phyloP scores from a whole-genome alignment of 2,329 filamentous ascomycete species.

The Penicillium vulpinum region DNA sequence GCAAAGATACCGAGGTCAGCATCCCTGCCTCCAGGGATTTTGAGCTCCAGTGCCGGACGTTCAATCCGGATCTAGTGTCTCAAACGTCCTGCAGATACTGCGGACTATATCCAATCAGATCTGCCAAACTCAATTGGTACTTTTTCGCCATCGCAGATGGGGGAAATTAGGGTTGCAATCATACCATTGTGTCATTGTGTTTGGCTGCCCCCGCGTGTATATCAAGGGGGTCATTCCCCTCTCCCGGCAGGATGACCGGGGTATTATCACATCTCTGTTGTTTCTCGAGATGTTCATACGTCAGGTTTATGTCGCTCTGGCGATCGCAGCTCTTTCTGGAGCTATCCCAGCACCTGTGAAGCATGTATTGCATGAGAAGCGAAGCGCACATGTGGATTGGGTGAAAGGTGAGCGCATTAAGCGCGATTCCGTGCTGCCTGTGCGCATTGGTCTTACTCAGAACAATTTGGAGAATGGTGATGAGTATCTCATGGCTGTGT shows the following conservation, averaged over 20 bases:
- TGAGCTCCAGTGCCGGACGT: slow-evolving; percentile 9
- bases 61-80: slow-evolving; percentile 11
- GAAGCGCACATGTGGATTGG: slow-evolving; percentile 39
- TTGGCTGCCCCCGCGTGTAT: slow-evolving; percentile 12
- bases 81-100: slow-evolving; percentile 12
- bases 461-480: slow-evolving; percentile 48
- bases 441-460: slow-evolving; percentile 51
- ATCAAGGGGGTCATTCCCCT: slow-evolving; percentile 11
- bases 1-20: slow-evolving; percentile 1
- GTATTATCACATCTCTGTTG: not conserved
- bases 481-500: slow-evolving; percentile 47
- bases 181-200: too few species aligned
- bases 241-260: not conserved
- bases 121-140: not conserved
- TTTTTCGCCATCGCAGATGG: slow-evolving; percentile 1
- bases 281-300: slow-evolving; percentile 17
- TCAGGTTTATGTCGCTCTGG: slow-evolving; percentile 19
- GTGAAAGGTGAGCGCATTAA: slow-evolving; percentile 40
- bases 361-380: slow-evolving; percentile 49
- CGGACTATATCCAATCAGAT: slow-evolving; percentile 15
- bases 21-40: slow-evolving; percentile 3
- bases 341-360: slow-evolving; percentile 30
- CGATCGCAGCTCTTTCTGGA: slow-evolving; percentile 22
- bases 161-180: slow-evolving; percentile 10
- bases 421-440: slow-evolving; percentile 40